Percentiles rank a stretch among this genome's conserved stretches.
Evolutionary conservation across 176 grass and related monocot species (phyloP).

Genomic region (Pharus latifolius): DNA sequence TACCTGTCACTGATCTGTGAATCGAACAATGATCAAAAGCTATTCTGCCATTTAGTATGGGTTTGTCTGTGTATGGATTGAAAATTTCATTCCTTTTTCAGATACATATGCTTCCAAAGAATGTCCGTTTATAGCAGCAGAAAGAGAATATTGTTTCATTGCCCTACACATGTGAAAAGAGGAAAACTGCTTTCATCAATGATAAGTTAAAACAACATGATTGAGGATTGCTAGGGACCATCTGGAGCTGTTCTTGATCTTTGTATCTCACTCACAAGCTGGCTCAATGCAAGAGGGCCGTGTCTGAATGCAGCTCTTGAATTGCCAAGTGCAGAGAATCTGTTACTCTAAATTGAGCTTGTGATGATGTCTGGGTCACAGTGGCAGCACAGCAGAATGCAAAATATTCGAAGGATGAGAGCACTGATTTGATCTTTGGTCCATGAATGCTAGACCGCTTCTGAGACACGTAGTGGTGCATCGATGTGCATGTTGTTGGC

Average conservation of each 20-base stretch:
- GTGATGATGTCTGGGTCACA: not conserved
- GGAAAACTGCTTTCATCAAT: conserved; percentile 2
- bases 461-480: not conserved
- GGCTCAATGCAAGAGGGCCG: conserved; percentile 8
- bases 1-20: conserved; percentile 22
- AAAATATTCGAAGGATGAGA: not conserved
- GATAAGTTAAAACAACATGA: not conserved
- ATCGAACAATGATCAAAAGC: conserved; percentile 2
- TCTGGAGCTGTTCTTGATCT: conserved; percentile 20
- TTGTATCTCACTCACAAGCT: conserved; percentile 5
- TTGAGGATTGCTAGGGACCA: conserved; percentile 16
- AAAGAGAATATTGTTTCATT: not conserved
- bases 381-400: not conserved
- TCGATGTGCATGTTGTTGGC: conserved; percentile 15
- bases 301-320: conserved; percentile 1
- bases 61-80: conserved; percentile 5
- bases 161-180: conserved; percentile 9
- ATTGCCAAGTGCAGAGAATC: conserved; percentile 1
- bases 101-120: conserved; percentile 29
- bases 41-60: conserved; percentile 6
- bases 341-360: conserved; percentile 3
- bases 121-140: conserved; percentile 3
- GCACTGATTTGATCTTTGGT: conserved; percentile 13
- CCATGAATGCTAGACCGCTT: not conserved
- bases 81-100: conserved; percentile 20